A percentile compares a stretch with the other conserved stretches of the same genome.
Evolutionary conservation across 2,329 filamentous ascomycete species (phyloP).

Genomic region (Calcarisporium arbuscula): DNA sequence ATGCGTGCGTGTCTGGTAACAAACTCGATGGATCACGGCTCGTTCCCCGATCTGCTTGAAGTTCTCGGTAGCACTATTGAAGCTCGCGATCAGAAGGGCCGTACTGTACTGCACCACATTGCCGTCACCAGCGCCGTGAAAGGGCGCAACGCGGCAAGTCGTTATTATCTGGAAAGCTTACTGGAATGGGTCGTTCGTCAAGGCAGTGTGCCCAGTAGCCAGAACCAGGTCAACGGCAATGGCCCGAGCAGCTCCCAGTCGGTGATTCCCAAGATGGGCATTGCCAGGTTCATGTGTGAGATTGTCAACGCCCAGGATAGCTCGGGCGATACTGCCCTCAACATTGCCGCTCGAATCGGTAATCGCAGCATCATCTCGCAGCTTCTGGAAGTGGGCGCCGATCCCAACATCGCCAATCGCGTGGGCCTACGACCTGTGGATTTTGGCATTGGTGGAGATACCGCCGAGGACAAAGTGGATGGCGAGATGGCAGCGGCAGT

Average conservation of each 20-base stretch:
- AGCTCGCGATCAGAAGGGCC: conserved; percentile 78
- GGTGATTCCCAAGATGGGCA: conserved; percentile 62
- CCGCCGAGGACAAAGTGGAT: conserved; percentile 36
- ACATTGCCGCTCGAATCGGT: conserved; percentile 86
- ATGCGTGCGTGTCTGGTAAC: conserved; percentile 91
- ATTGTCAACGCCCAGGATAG: conserved; percentile 96
- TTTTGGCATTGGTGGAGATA: conserved; percentile 79
- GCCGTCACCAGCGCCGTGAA: conserved; percentile 94
- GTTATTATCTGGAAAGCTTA: conserved; percentile 92
- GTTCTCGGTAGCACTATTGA: conserved; percentile 86
- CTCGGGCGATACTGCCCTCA: conserved; percentile 88
- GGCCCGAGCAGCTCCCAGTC: conserved; percentile 33
- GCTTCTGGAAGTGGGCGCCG: conserved; percentile 87
- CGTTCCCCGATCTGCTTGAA: conserved; percentile 85
- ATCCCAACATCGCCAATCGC: conserved; percentile 85
- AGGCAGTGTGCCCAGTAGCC: conserved; percentile 56
- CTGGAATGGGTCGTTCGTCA: conserved; percentile 92
- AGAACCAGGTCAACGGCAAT: conserved; percentile 28
- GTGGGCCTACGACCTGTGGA: conserved; percentile 86
- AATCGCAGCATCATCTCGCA: conserved; percentile 97
- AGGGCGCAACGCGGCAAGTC: conserved; percentile 81
- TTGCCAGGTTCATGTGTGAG: conserved; percentile 92
- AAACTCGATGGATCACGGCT: conserved; percentile 86
- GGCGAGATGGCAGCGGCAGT: conserved; percentile 32
- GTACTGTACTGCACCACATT: conserved; percentile 93